Base-by-base conservation (phyloP, 495 filamentous ascomycete species). In the Friedmanniomyces simplex region DNA sequence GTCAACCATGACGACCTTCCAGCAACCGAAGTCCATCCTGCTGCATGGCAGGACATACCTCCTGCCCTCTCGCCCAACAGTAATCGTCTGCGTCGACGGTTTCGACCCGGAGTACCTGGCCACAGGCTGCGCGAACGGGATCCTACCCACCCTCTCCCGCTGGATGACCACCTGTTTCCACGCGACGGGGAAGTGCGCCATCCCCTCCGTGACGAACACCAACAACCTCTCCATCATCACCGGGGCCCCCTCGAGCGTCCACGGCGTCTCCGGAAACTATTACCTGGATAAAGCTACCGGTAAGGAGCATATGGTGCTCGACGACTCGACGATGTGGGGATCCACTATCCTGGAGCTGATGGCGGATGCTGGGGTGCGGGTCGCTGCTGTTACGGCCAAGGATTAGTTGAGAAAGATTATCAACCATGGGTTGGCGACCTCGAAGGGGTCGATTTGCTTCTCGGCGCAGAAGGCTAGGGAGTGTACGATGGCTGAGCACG, bases 221-320 rank as follows among this genome's bases (percentile, higher is more conserved):
- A 69, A 71, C 58, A 71, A 72, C 37, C 63, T 69, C 12, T 69
- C 63, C 30, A 72, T 71, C 34, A 72, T 72, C 51, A 71, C 68
- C 2, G 68, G 69, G 34, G 66, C 52, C 22, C 69, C 71, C 0
- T 63, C 68, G 1, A 55, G 59, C 0, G 54, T 63, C 20, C 69
- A 73, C 41, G 70, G 71, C 24, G 70, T 73, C 28, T 58, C 63
- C 18, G 70, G 70, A 1, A 73, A 73, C 59, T 72, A 66, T 54
- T 74, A 65, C 58, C 63, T 74, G 11, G 71, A 71, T 39, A 42
- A 64, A 24, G 55, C 65, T 36, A 68, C 68, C 26, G 68, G 68
- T 2, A 61, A 72, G 52, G 64, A 67, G 50, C 61, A 55, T 16
- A 72, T 73, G 71, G 62, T 73, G 25, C 54, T 62, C 0, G 71